Base-by-base conservation (phyloP, 2,329 filamentous ascomycete genomes). In the Eutypa lata region DNA sequence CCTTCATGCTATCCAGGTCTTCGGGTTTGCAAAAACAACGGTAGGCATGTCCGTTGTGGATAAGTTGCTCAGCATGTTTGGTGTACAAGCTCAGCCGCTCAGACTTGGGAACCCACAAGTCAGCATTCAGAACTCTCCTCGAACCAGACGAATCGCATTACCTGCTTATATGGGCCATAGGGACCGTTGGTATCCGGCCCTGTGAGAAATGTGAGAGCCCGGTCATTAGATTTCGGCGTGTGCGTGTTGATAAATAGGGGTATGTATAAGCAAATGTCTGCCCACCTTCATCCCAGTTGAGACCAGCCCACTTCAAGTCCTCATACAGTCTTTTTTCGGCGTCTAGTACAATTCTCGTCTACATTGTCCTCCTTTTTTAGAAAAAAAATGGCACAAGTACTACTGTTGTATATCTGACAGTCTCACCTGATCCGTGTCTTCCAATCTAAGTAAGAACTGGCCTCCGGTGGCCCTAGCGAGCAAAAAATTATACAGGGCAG, bases 401-500 rank as follows among this genome's bases (percentile, higher is more conserved):
- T n/a, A n/a, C n/a, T n/a, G n/a, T n/a, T n/a, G 31, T 35, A 7
- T 35, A 35, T 35, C 8, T 31, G 26, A n/a, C 3, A 31, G 16
- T 45, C 78, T 60, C 72, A 91, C 89, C 79, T 90, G 89, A 72
- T 97, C 94, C 4, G 94, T 99, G 69, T 99, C 94, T 74, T 99
- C 94, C 57, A 99, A 86, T 10, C 94, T 85, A 48, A 99, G 75
- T 11, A 99, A 73, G 64, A 99, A 99, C 68, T 96, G 88, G 7
- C 94, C 94, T 4, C 88, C 87, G 0, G 94, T 96, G 2, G 88
- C 84, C 64, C 87, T 89, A 0, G 94, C 92, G n/a, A 96, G 79
- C 4, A 99, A 76, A 61, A 93, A 97, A 65, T 96, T 97, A 76
- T 91, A 97, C n/a, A 99, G 73, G 0, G 95, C 95, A 0, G 94